A percentile compares a stretch with the other conserved stretches of the same genome.
phyloP scores from a whole-genome alignment of 1,284 basidiomycete species.

The Apiotrichum sp. region DNA sequence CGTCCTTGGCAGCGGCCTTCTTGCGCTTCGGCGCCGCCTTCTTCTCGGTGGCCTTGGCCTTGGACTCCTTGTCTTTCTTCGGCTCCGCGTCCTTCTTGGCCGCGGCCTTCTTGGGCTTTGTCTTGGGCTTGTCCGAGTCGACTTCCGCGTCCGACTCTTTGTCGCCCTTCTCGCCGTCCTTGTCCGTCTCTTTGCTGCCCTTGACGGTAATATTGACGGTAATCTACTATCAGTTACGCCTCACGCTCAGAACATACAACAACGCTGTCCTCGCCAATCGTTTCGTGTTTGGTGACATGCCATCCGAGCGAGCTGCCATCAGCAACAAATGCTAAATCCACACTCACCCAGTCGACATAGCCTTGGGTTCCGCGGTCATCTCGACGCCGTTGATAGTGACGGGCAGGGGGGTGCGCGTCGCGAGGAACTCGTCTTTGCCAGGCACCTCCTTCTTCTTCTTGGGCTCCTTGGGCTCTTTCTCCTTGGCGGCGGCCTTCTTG shows the following conservation, averaged over 20 bases:
- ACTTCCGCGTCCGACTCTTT: not conserved
- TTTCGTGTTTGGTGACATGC: constrained; percentile 11
- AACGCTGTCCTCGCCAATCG: constrained; percentile 8
- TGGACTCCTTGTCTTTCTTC: not conserved
- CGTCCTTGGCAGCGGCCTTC: not conserved
- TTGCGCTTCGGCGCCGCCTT: not conserved
- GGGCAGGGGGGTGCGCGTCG: not conserved
- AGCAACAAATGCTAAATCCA: not conserved
- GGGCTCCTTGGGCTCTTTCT: not conserved
- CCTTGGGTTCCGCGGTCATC: constrained; percentile 8
- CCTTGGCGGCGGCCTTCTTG: not conserved
- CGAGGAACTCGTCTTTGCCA: not conserved
- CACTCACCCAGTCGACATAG: constrained; percentile 16
- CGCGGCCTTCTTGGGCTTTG: not conserved
- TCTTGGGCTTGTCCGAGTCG: not conserved
- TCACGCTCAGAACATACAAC: constrained; percentile 7
- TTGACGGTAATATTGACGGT: constrained; percentile 13
- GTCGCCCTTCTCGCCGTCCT: not conserved
- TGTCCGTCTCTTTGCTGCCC: constrained; percentile 6
- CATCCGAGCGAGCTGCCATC: constrained; percentile 18
- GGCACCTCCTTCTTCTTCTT: constrained; percentile 1
- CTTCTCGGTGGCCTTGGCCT: not conserved
- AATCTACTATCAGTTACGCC: constrained; percentile 2
- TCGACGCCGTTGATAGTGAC: constrained; percentile 6
- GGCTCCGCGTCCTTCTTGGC: not conserved